Percentiles rank a stretch among this genome's conserved stretches.
Evolutionary conservation across 2,329 filamentous ascomycete genomes (phyloP).

Genomic region (Aspergillus fumigatiaffinis): DNA sequence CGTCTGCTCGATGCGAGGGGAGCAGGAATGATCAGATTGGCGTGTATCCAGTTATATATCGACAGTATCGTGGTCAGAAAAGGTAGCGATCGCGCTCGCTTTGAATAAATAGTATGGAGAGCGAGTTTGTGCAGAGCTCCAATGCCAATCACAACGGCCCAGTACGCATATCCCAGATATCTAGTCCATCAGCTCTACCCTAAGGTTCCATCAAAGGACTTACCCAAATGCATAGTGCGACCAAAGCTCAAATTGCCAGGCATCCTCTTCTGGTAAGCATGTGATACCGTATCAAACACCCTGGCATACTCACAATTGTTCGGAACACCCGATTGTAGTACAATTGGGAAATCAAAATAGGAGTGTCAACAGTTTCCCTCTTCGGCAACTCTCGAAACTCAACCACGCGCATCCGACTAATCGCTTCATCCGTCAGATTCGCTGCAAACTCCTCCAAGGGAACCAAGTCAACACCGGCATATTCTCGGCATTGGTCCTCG

Average conservation of each 20-base stretch:
- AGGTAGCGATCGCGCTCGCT: constrained; percentile 3
- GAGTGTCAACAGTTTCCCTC: constrained; percentile 13
- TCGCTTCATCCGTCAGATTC: constrained; percentile 31
- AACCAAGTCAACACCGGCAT: constrained; percentile 22
- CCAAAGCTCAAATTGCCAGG: constrained; percentile 31
- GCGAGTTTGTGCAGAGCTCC: constrained; percentile 32
- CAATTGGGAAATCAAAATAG: constrained; percentile 29
- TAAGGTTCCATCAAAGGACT: background rate
- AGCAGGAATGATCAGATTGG: constrained; percentile 42
- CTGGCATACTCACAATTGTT: constrained; percentile 27
- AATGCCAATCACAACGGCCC: constrained; percentile 33
- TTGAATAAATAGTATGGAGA: constrained; percentile 15
- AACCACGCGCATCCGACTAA: constrained; percentile 30
- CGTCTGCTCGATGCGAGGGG: constrained; percentile 42
- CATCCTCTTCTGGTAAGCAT: constrained; percentile 17
- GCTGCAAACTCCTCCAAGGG: constrained; percentile 26
- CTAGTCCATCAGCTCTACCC: constrained; percentile 10
- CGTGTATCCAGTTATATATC: constrained; percentile 30
- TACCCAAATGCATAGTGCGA: constrained; percentile 38
- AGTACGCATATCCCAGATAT: constrained; percentile 37
- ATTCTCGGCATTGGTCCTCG: constrained; percentile 19
- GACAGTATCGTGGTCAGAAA: constrained; percentile 4
- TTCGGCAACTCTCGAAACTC: constrained; percentile 27
- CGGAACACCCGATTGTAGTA: constrained; percentile 28
- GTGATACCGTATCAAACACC: too few relatives aligned